Percentiles rank a stretch among this genome's conserved stretches.
phyloP scores from a whole-genome alignment of 306 rosid genomes.

The Dalbergia oliveri region DNA sequence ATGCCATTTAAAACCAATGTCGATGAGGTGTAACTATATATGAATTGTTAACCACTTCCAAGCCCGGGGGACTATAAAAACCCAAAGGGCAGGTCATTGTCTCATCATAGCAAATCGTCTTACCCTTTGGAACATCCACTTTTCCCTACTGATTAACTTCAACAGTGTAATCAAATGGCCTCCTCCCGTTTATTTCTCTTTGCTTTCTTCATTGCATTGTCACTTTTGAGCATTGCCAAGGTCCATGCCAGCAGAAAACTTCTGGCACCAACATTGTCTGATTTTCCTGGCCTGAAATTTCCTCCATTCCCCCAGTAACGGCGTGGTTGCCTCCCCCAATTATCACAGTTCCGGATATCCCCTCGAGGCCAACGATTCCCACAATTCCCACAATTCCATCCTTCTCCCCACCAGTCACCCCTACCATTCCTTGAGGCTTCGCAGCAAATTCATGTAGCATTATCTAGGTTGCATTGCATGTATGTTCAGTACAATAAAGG shows the following conservation, averaged over 20 bases:
- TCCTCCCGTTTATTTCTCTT: slow-evolving; percentile 4
- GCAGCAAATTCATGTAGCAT: neutral
- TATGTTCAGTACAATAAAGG: slow-evolving; percentile 29
- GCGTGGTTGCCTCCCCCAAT: slow-evolving; percentile 40
- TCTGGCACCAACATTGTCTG: slow-evolving; percentile 25
- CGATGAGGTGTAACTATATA: slow-evolving; percentile 3
- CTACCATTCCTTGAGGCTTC: slow-evolving; percentile 34
- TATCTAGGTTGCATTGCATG: neutral
- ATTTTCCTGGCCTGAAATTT: neutral
- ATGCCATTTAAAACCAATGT: slow-evolving; percentile 16
- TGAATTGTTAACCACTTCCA: neutral
- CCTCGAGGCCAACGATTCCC: slow-evolving; percentile 14
- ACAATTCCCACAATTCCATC: slow-evolving; percentile 5
- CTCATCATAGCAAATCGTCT: slow-evolving; percentile 5
- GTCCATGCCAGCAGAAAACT: slow-evolving; percentile 40
- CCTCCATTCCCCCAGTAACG: slow-evolving; percentile 30
- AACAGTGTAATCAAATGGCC: slow-evolving; percentile 27
- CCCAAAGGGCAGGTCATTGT: neutral
- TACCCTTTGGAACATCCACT: neutral
- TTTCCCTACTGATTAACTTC: neutral
- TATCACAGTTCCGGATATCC: neutral
- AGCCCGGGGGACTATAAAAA: slow-evolving; percentile 1
- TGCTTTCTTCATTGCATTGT: slow-evolving; percentile 36
- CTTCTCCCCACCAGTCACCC: slow-evolving; percentile 35
- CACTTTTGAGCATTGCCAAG: slow-evolving; percentile 17